These are phyloP conservation scores for Prorocentrum cordatum DNA, from an alignment of 169 alveolate species.

Conservation along the genomic window DNA sequence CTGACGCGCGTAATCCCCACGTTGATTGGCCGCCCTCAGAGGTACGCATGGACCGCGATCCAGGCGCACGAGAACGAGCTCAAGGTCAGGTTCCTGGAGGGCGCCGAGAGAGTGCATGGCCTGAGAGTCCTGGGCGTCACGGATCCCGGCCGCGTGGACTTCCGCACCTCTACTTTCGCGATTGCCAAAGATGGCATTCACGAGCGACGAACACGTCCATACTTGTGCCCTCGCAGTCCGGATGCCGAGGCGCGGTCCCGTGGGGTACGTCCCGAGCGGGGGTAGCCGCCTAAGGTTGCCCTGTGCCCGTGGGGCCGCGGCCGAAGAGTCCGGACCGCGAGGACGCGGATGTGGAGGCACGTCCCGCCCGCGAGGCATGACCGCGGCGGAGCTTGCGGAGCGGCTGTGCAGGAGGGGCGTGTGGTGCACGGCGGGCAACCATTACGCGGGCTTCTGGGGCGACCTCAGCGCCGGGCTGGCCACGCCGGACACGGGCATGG, in stretches of 20 bases:
- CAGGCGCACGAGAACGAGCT: slow-evolving; percentile 48
- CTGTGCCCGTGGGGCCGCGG: too few species aligned
- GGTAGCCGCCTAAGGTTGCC: too few species aligned
- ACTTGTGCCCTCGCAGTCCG: too few species aligned
- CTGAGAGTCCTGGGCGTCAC: background rate
- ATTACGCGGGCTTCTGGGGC: slow-evolving; percentile 44
- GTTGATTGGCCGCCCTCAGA: background rate
- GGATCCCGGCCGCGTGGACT: background rate
- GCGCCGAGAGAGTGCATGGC: background rate
- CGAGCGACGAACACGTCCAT: too few species aligned
- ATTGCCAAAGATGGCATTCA: slow-evolving; percentile 17
- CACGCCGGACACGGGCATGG: slow-evolving; percentile 15
- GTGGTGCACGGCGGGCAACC: slow-evolving; percentile 62
- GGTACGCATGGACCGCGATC: slow-evolving; percentile 30
- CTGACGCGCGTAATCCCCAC: too few species aligned
- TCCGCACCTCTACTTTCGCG: slow-evolving; percentile 48
- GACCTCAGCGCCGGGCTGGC: slow-evolving; percentile 13
- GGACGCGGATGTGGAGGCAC: too few species aligned
- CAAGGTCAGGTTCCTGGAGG: slow-evolving; percentile 16
- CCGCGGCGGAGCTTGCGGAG: too few species aligned
- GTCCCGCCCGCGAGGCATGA: too few species aligned
- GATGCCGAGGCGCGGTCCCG: too few species aligned
- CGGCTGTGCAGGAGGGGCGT: slow-evolving; percentile 3
- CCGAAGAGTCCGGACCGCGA: too few species aligned
- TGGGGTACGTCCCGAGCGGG: too few species aligned